Evolutionary conservation across 345 rosid genomes (phyloP).

Genomic region (Limnanthes douglasii): DNA sequence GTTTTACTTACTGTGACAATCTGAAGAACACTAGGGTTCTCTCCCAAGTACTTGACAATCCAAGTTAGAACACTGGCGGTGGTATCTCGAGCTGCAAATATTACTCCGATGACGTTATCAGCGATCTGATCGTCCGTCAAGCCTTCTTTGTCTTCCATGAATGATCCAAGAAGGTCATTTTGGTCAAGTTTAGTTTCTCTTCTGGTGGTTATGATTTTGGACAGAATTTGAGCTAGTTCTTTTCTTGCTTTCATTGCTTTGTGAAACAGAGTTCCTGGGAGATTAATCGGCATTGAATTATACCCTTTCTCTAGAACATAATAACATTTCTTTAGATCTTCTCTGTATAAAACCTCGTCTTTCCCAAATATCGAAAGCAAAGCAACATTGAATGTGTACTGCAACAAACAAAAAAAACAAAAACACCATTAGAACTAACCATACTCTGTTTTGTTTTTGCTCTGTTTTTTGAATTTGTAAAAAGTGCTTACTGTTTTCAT

Average conservation of each 20-base stretch:
- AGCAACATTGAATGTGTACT: slow-evolving; percentile 83
- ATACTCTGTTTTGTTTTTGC: slow-evolving; percentile 10
- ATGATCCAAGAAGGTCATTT: slow-evolving; percentile 57
- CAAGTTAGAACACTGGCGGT: slow-evolving; percentile 79
- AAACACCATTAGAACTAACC: neutral
- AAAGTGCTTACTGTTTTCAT: slow-evolving; percentile 58
- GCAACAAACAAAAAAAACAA: slow-evolving; percentile 8
- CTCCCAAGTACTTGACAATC: slow-evolving; percentile 72
- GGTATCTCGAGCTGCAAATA: slow-evolving; percentile 87
- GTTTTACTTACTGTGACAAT: slow-evolving; percentile 71
- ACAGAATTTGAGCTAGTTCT: slow-evolving; percentile 56
- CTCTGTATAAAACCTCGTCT: slow-evolving; percentile 46
- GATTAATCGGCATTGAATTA: slow-evolving; percentile 91
- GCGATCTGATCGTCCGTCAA: slow-evolving; percentile 69
- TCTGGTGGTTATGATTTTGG: slow-evolving; percentile 38
- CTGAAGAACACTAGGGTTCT: slow-evolving; percentile 47
- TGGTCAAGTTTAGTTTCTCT: slow-evolving; percentile 24
- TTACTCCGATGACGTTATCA: slow-evolving; percentile 77
- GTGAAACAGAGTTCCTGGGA: slow-evolving; percentile 87
- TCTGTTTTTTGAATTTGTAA: slow-evolving; percentile 9
- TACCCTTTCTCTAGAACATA: slow-evolving; percentile 87
- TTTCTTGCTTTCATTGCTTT: slow-evolving; percentile 84
- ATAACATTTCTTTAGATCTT: slow-evolving; percentile 73
- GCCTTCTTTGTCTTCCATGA: slow-evolving; percentile 62
- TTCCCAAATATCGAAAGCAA: slow-evolving; percentile 67